Percentiles rank a stretch among this genome's conserved stretches.
Conservation (phyloP, 345 rosid species). For the Draba incana region DNA sequence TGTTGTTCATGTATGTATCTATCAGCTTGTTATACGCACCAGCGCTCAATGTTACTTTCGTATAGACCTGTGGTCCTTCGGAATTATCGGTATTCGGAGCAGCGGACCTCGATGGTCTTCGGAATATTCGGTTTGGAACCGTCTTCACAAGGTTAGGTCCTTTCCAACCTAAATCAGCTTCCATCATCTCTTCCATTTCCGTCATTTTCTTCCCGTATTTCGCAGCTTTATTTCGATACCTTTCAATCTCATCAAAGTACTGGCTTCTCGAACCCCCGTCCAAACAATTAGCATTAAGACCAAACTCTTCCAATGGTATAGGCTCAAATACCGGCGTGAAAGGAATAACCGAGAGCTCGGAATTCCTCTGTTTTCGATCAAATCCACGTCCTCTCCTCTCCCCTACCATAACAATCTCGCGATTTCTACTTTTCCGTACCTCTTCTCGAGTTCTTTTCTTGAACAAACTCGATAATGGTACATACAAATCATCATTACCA, state of each 20-base stretch:
- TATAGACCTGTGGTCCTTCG: conserved; percentile 44
- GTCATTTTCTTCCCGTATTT: conserved; percentile 36
- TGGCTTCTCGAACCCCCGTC: conserved; percentile 21
- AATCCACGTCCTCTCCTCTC: conserved; percentile 33
- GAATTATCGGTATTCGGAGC: conserved; percentile 33
- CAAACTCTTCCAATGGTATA: conserved; percentile 42
- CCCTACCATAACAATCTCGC: conserved; percentile 12
- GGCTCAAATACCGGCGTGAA: conserved; percentile 47
- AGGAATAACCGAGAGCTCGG: conserved; percentile 58
- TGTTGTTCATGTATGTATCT: conserved; percentile 72
- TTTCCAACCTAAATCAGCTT: conserved; percentile 47
- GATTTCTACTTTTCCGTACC: not conserved
- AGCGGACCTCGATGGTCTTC: conserved; percentile 23
- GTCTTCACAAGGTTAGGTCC: conserved; percentile 41
- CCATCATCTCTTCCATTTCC: conserved; percentile 55
- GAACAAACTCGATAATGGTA: conserved; percentile 57
- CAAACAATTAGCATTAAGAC: conserved; percentile 39
- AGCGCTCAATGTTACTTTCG: conserved; percentile 59
- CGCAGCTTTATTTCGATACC: conserved; percentile 36
- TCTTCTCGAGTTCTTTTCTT: conserved; percentile 13
- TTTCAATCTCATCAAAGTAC: conserved; percentile 36
- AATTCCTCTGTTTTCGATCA: conserved; percentile 29
- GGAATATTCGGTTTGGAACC: conserved; percentile 20
- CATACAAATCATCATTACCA: conserved; percentile 38
- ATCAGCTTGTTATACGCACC: conserved; percentile 79